Base-by-base conservation (phyloP, 1,284 basidiomycete genomes). In the Marasmius fiardii region DNA sequence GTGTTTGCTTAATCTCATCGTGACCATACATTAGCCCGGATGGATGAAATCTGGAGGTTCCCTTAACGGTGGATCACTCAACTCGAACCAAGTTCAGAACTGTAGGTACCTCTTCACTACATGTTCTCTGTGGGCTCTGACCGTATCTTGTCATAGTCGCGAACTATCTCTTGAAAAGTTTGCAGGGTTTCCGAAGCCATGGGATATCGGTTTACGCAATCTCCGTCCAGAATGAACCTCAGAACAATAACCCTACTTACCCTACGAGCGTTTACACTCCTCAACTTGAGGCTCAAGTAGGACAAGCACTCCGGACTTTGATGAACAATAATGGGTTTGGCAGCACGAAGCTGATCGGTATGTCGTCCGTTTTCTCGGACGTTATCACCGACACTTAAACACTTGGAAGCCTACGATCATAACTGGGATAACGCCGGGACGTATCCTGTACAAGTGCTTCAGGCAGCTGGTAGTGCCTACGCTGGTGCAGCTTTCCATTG, bases 401-500 rank as follows among this genome's bases (percentile, higher is more conserved):
- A 24, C n/a, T 18, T 39, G 14, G 12, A 53, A 70, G 68, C 69
- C 10, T 63, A 58, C 26, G 58, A 76, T 62, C 80, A 83, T 56
- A 83, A 83, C 60, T 83, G 81, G 81, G 71, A 78, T 54, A 67
- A 74, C 49, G 78, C 79, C 12, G 71, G 66, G 11, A 58, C 66
- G 4, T 83, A 82, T 60, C 77, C 81, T 0, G 71, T 78, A 6
- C 68, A 75, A n/a, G 61, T 79, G 51, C 74, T 80, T 71, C 67
- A 78, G 58, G 64, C 68, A 23, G 75, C 75, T 39, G 67, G 67
- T 4, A 71, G 70, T 57, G 70, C 78, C 2, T 79, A 80, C 55
- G 66, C 70, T 16, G 80, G 80, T 12, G 79, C 76, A 11, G 70
- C 79, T 0, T 83, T 82, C 60, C 81, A 83, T 63, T 83, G 81